Evolutionary conservation across 306 rosid species (phyloP).

Genomic region (Malus sieversii): DNA sequence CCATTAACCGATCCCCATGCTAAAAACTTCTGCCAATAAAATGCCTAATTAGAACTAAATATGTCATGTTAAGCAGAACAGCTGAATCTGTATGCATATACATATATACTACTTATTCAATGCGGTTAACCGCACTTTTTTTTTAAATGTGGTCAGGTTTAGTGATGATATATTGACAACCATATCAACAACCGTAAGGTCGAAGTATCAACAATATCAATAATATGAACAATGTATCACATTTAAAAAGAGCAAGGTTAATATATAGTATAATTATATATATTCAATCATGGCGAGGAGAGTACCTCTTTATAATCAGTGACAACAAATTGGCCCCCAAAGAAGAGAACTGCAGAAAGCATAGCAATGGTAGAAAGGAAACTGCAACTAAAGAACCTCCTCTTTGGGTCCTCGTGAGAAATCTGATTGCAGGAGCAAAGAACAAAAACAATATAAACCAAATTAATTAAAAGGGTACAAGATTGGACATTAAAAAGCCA

Average conservation of each 20-base stretch:
- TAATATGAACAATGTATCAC: too few relatives aligned
- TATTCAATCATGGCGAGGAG: neutral
- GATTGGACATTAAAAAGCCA: neutral
- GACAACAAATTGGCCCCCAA: slow-evolving; percentile 19
- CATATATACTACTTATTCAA: too few relatives aligned
- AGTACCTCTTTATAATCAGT: slow-evolving; percentile 29
- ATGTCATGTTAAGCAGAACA: too few relatives aligned
- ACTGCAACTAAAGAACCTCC: slow-evolving; percentile 5
- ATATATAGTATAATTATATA: too few relatives aligned
- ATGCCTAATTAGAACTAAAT: neutral
- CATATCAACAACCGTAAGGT: too few relatives aligned
- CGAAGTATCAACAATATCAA: too few relatives aligned
- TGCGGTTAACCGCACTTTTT: too few relatives aligned
- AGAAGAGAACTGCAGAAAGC: slow-evolving; percentile 23
- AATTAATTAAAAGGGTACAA: neutral
- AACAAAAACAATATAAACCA: too few relatives aligned
- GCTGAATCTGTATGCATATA: too few relatives aligned
- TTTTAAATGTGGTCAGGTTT: too few relatives aligned
- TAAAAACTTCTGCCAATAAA: slow-evolving; percentile 14
- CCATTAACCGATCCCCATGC: slow-evolving; percentile 10
- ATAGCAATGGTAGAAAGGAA: slow-evolving; percentile 8
- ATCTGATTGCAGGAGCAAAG: slow-evolving; percentile 2
- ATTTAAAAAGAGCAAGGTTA: too few relatives aligned
- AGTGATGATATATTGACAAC: too few relatives aligned
- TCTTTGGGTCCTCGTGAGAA: neutral